Base-by-base conservation (phyloP, 352 stramenopile genomes). In the Blastocystis sp. region DNA sequence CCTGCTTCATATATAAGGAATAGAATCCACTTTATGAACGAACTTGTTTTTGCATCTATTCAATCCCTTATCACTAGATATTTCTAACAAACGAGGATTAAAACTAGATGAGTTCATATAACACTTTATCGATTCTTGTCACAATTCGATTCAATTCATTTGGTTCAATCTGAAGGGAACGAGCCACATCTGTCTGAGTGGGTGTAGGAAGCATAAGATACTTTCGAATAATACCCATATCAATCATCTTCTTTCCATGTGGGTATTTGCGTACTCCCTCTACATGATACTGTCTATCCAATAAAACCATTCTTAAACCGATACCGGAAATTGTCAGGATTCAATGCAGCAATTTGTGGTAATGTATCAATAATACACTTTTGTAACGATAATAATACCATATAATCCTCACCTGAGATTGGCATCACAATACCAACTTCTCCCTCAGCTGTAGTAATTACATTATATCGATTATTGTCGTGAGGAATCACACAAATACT, bases 171-270 rank as follows among this genome's bases (percentile, higher is more conserved):
- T 83, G 42, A 37, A 83, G 27, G 5, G 46, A 83, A n/a, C 49
- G n/a, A 0, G 71, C 71, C 5, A 83, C 58, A 6, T 83, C 71
- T 24, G n/a, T 43, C 29, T 83, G 71, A 24, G 57, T 37, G 5
- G 46, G 71, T 1, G 49, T 67, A 21, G 71, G 66, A 24, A 83
- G 51, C 71, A 67, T 42, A 32, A 83, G 21, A 27, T 83, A 83
- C 7, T 43, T 61, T 9, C 71, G 71, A 65, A 83, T 83, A 21
- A 83, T 56, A 14, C 46, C 32, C 71, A 83, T 83, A 42, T 83
- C 71, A 21, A 83, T 51, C 71, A 83, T 54, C 35, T 43, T 37
- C 71, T 83, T 83, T 54, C 39, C 51, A n/a, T 54, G 46, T 12
- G 71, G 71, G n/a, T 83, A 83, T 21, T 63, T 61, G 32, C 56